Conservation (phyloP, 2,329 filamentous ascomycete species). For the Didymella pomorum region DNA sequence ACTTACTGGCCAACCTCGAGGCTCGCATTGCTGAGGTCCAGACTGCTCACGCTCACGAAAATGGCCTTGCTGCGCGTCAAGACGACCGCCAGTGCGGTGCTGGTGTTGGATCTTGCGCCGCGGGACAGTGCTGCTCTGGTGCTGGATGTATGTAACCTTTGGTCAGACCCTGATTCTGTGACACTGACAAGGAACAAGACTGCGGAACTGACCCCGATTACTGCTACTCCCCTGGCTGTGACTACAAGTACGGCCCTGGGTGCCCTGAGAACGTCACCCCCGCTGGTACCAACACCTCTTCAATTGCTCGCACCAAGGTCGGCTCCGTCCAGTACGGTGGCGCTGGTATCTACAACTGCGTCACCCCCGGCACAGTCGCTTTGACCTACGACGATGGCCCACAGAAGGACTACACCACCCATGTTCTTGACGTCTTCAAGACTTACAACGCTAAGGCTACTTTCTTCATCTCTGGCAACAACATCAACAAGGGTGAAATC, state of each 20-base stretch:
- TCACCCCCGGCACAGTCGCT: slow-evolving; percentile 64
- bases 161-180: background rate
- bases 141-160: slow-evolving; percentile 37
- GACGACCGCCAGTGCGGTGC: slow-evolving; percentile 46
- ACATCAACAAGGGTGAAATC: slow-evolving; percentile 64
- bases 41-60: slow-evolving; percentile 30
- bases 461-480: slow-evolving; percentile 71
- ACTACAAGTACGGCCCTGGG: slow-evolving; percentile 66
- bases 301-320: slow-evolving; percentile 60
- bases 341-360: slow-evolving; percentile 64
- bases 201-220: slow-evolving; percentile 64
- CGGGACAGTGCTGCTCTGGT: slow-evolving; percentile 48
- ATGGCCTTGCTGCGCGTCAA: slow-evolving; percentile 37
- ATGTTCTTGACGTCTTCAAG: slow-evolving; percentile 68
- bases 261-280: slow-evolving; percentile 68
- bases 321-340: slow-evolving; percentile 66
- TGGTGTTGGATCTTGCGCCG: slow-evolving; percentile 40
- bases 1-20: slow-evolving; percentile 41
- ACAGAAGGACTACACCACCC: slow-evolving; percentile 63
- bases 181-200: slow-evolving; percentile 42
- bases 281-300: slow-evolving; percentile 63
- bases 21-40: slow-evolving; percentile 37
- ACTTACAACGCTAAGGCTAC: slow-evolving; percentile 70
- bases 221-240: slow-evolving; percentile 69
- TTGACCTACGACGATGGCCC: slow-evolving; percentile 75